Evolutionary conservation across 1,284 basidiomycete species (phyloP), one percentile per base, ranked within the genome.

Genomic region (Mycena sp.): DNA sequence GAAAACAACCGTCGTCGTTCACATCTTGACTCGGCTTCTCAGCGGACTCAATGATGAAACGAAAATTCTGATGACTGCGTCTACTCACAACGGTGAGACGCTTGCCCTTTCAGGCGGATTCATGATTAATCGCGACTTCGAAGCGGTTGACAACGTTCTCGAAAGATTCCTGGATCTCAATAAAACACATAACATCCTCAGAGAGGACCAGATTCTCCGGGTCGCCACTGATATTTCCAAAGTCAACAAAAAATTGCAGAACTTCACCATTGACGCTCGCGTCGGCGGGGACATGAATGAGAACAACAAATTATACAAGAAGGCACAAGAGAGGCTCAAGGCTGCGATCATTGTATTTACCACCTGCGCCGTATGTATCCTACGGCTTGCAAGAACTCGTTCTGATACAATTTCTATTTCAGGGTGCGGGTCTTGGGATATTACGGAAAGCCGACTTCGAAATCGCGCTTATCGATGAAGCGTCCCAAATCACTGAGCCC

Each of bases 131-230:
- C 38, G 21, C 14, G 28, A 40, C 16, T 28, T 6, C 54, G n/a
- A n/a, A 88, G 88, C 88, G 21, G 87, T 89, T 5, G 88, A 89
- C 70, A 90, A 89, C 45, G 87, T 90, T 4, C 73, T 90, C 17
- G 86, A 89, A 69, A 81, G 87, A 6, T 89, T 90, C 70, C 73
- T 86, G 0, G 74, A 72, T 5, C 60, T 83, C 21, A 88, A 88
- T 69, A 73, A 76, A 19, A 63, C 67, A 9, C 71, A 78, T 17
- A 69, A 74, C 6, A 70, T 88, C 26, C 73, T 89, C 3, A 65
- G 71, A 0, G 81, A 86, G 41, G 84, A 87, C 6, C 77, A 85
- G 63, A 85, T 90, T 19, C 78, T 90, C 4, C 85, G 87, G 2
- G 86, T 87, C 10, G 86, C 88, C 2, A 90, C 88, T 0, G 87